Evolutionary conservation across 179 eudicot genomes (phyloP).

Genomic region (Dionaea muscipula): DNA sequence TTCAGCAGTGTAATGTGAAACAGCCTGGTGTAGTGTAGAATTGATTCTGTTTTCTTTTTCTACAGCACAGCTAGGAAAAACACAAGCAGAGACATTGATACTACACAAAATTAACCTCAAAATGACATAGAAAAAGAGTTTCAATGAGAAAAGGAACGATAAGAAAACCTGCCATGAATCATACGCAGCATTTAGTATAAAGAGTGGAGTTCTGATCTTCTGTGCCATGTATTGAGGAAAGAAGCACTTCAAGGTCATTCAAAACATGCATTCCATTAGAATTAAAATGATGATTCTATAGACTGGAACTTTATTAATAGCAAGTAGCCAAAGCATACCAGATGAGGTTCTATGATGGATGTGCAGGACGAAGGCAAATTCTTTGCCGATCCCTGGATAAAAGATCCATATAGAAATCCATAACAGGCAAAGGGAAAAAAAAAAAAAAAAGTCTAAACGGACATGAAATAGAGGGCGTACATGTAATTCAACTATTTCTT

Average conservation of each 20-base stretch:
- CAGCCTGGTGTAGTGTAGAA: too few species aligned
- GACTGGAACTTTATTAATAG: neutral
- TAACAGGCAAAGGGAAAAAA: neutral
- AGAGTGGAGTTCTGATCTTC: constrained; percentile 52
- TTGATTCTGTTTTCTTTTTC: too few species aligned
- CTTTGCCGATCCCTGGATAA: constrained; percentile 55
- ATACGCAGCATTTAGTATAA: constrained; percentile 76
- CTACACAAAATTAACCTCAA: neutral
- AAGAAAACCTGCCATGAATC: constrained; percentile 93
- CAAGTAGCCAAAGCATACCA: constrained; percentile 31
- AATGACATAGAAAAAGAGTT: neutral
- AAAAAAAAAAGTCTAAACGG: neutral
- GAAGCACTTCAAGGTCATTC: constrained; percentile 47
- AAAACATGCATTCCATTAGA: constrained; percentile 1
- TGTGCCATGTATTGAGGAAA: constrained; percentile 61
- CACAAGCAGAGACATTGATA: neutral
- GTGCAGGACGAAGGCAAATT: constrained; percentile 56
- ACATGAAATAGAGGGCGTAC: constrained; percentile 19
- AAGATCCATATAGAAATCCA: neutral
- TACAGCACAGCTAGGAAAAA: too few species aligned
- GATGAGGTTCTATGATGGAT: constrained; percentile 27
- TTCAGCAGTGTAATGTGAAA: too few species aligned
- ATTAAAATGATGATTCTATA: neutral
- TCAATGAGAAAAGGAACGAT: constrained; percentile 7
- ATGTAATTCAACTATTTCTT: constrained; percentile 58